Conservation (phyloP, 306 rosid species). For the Vigna nakashimae region DNA sequence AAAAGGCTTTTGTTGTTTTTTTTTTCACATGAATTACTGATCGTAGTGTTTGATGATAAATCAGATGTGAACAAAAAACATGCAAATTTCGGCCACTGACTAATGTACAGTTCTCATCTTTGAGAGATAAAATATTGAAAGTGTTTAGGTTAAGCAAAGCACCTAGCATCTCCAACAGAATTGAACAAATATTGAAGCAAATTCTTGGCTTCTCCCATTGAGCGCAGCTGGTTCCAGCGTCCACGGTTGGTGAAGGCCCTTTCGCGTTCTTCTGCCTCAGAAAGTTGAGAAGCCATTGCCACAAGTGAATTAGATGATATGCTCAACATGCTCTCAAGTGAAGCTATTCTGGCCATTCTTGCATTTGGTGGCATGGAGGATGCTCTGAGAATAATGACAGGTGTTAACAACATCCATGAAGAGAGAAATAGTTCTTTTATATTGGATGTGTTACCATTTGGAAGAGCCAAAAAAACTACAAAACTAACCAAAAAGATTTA, state of each 20-base stretch:
- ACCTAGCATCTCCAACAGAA: conserved; percentile 92
- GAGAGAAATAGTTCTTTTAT: conserved; percentile 39
- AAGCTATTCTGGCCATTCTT: conserved; percentile 88
- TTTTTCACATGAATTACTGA: conserved; percentile 17
- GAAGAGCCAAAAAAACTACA: conserved; percentile 17
- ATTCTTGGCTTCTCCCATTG: conserved; percentile 95
- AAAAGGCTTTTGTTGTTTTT: not conserved
- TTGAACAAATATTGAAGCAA: conserved; percentile 92
- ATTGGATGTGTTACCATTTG: conserved; percentile 4
- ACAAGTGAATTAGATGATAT: conserved; percentile 95
- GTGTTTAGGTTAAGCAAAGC: conserved; percentile 32
- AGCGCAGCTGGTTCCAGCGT: conserved; percentile 97
- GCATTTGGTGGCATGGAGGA: conserved; percentile 92
- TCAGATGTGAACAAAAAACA: conserved; percentile 13
- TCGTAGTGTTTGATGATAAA: conserved; percentile 10
- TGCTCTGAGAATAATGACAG: conserved; percentile 61
- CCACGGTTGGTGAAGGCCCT: conserved; percentile 88
- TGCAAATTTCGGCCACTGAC: conserved; percentile 20
- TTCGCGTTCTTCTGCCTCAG: conserved; percentile 98
- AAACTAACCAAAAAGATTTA: not conserved
- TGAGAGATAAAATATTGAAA: conserved; percentile 13
- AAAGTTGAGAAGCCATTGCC: conserved; percentile 98
- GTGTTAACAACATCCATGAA: conserved; percentile 43
- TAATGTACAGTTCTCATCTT: not conserved
- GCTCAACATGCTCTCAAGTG: conserved; percentile 93